Percentiles rank a stretch among this genome's conserved stretches.
Evolutionary conservation across 768 basidiomycete species (phyloP).

Genomic region (Hortiboletus campestris): DNA sequence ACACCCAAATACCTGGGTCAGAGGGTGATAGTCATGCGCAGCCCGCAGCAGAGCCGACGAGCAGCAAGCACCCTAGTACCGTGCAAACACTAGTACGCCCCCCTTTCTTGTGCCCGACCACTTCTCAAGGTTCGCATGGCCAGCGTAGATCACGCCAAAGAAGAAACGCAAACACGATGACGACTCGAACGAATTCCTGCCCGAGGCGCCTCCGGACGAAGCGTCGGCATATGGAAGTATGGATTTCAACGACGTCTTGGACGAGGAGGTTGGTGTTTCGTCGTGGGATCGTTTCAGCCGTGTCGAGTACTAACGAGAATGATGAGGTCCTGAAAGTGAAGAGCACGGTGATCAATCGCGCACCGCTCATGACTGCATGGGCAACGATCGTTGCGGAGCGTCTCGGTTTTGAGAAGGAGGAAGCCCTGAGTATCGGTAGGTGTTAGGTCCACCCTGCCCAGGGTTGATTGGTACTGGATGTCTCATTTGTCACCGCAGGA

Average conservation of each 20-base stretch:
- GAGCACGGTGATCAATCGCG: constrained; percentile 76
- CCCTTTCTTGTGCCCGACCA: background rate
- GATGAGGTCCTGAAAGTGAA: constrained; percentile 58
- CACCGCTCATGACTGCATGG: constrained; percentile 96
- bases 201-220: constrained; percentile 50
- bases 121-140: background rate
- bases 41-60: constrained; percentile 6
- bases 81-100: constrained; percentile 33
- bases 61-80: constrained; percentile 16
- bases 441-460: background rate
- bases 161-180: constrained; percentile 46
- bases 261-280: constrained; percentile 57
- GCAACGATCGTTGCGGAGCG: constrained; percentile 81
- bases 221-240: constrained; percentile 50
- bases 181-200: constrained; percentile 58
- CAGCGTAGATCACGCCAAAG: constrained; percentile 44
- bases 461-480: background rate
- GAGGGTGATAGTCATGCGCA: background rate
- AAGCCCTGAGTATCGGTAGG: constrained; percentile 88
- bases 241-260: constrained; percentile 70
- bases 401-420: constrained; percentile 82
- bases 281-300: background rate
- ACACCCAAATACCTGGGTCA: constrained; percentile 27
- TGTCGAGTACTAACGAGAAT: constrained; percentile 3
- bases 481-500: constrained; percentile 44